Percentiles rank a stretch among this genome's conserved stretches.
These are phyloP conservation scores for Chlamydomonas sphaeroides DNA, from an alignment of 139 green algal species.

Conservation along the genomic window DNA sequence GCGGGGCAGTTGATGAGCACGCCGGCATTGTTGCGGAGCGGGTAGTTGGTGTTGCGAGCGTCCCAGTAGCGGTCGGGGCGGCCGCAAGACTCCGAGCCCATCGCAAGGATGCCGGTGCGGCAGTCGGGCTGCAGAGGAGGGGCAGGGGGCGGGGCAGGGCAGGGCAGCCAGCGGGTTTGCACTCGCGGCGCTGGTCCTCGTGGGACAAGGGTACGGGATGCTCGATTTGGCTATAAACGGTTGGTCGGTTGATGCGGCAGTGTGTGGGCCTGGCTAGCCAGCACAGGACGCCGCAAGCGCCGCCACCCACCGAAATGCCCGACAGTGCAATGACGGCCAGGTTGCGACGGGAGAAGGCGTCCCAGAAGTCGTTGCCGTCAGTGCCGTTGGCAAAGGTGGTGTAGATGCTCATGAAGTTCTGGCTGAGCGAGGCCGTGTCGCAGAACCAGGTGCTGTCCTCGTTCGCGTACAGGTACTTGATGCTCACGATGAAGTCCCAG, in stretches of 20 bases:
- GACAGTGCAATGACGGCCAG: slow-evolving; percentile 3
- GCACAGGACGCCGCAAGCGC: too few species aligned
- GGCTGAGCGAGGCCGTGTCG: neutral
- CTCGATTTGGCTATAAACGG: too few species aligned
- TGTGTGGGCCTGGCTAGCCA: too few species aligned
- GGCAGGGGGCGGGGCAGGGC: too few species aligned
- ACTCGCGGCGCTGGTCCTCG: too few species aligned
- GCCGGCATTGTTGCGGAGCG: neutral
- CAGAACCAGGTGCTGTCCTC: slow-evolving; percentile 21
- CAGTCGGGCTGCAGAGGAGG: neutral
- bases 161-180: too few species aligned
- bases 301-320: too few species aligned
- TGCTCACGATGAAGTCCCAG: neutral
- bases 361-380: neutral
- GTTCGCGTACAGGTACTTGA: slow-evolving; percentile 14
- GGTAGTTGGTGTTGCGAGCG: slow-evolving; percentile 34
- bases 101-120: neutral
- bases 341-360: slow-evolving; percentile 6
- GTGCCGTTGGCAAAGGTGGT: slow-evolving; percentile 2
- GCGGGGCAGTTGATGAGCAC: neutral
- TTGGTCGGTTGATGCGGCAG: too few species aligned
- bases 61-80: slow-evolving; percentile 6
- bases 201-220: too few species aligned
- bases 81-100: neutral
- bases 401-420: slow-evolving; percentile 10